These are phyloP conservation scores for Benincasa hispida DNA, from an alignment of 306 rosid species.

Conservation along the genomic window DNA sequence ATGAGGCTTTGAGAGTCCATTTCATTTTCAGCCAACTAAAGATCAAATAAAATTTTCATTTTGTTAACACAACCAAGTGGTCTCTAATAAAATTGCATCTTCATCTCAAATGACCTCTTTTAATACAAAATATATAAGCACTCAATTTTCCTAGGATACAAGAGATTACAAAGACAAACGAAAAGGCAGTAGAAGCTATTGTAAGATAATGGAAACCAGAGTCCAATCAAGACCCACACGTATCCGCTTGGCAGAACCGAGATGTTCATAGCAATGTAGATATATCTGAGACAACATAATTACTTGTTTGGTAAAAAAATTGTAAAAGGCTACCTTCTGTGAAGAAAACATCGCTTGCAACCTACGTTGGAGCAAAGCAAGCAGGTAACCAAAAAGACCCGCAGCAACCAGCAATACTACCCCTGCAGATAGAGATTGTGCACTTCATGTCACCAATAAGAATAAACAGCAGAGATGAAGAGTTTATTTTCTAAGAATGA, in stretches of 20 bases:
- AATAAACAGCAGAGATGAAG: neutral
- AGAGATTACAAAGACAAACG: neutral
- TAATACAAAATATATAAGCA: neutral
- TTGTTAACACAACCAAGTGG: neutral
- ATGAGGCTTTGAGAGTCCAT: neutral
- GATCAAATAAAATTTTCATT: neutral
- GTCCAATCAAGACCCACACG: neutral
- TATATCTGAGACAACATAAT: neutral
- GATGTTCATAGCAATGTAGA: neutral
- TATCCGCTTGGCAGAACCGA: neutral
- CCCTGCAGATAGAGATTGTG: constrained; percentile 32
- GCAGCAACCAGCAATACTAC: constrained; percentile 60
- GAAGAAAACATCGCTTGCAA: constrained; percentile 73
- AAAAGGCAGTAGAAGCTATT: neutral
- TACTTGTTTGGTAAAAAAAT: neutral
- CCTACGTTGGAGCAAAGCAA: constrained; percentile 67
- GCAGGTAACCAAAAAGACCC: constrained; percentile 72
- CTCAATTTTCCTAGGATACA: neutral
- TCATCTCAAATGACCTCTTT: neutral
- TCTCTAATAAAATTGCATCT: neutral
- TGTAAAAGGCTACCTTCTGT: constrained; percentile 26
- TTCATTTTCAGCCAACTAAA: neutral
- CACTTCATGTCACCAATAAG: constrained; percentile 2
- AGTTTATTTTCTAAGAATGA: neutral
- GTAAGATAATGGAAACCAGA: neutral